Conservation (phyloP, 2,329 filamentous ascomycete genomes). For the Lachnellula arida region DNA sequence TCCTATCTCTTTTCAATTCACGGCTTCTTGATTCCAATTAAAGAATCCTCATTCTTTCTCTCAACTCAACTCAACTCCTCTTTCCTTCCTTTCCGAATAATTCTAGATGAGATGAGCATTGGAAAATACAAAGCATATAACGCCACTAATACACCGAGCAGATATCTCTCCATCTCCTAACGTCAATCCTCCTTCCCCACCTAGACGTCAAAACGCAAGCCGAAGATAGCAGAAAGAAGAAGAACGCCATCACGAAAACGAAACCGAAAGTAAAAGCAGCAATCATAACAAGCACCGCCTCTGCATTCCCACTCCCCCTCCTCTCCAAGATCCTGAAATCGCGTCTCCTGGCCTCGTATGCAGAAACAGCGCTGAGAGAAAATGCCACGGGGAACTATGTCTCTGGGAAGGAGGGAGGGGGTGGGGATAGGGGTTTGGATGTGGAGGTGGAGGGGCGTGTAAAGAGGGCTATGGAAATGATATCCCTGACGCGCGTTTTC, state of each 20-base stretch:
- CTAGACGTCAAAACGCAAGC: not conserved
- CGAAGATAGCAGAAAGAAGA: no score
- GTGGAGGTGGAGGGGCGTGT: slow-evolving; percentile 13
- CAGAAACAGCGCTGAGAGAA: not conserved
- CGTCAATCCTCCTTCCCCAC: slow-evolving; percentile 19
- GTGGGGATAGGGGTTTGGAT: not conserved
- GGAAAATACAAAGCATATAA: not conserved
- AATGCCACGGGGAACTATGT: slow-evolving; percentile 6
- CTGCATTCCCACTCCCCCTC: slow-evolving; percentile 25
- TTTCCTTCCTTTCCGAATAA: slow-evolving; percentile 1
- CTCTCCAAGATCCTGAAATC: slow-evolving; percentile 25
- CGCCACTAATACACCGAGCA: slow-evolving; percentile 2
- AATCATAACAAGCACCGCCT: slow-evolving; percentile 30
- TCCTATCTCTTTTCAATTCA: not conserved
- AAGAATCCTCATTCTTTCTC: no score
- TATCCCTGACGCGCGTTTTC: slow-evolving; percentile 53
- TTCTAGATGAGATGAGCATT: not conserved
- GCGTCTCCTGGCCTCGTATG: slow-evolving; percentile 8
- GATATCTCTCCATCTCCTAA: slow-evolving; percentile 28
- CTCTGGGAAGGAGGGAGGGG: not conserved
- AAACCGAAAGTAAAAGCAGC: slow-evolving; percentile 11
- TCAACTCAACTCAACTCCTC: not conserved
- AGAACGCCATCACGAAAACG: no score
- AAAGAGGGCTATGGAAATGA: slow-evolving; percentile 39
- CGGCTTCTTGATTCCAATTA: no score